Percentiles rank a stretch among this genome's conserved stretches.
Evolutionary conservation across 2,329 filamentous ascomycete genomes (phyloP).

Genomic region (Diplocarpon mali): DNA sequence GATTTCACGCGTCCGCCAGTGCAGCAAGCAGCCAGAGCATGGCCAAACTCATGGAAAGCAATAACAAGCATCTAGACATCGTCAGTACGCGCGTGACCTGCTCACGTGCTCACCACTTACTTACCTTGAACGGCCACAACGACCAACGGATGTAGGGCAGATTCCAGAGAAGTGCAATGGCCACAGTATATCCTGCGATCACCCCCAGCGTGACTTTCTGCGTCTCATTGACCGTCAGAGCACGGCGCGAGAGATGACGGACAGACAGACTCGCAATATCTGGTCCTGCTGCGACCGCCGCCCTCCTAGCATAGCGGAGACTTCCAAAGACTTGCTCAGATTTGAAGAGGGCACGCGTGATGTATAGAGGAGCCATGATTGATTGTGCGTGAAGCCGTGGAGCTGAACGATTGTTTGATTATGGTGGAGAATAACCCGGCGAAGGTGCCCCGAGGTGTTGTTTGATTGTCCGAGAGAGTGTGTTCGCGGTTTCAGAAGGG

Average conservation of each 20-base stretch:
- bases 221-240: conserved; percentile 40
- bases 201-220: conserved; percentile 61
- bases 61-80: conserved; percentile 63
- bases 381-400: not conserved
- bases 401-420: conserved; percentile 1
- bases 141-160: conserved; percentile 64
- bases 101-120: conserved; percentile 2
- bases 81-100: not conserved
- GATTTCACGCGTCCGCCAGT: conserved; percentile 66
- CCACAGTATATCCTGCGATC: conserved; percentile 60
- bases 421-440: not conserved
- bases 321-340: conserved; percentile 1
- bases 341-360: conserved; percentile 1
- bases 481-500: conserved; percentile 1
- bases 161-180: conserved; percentile 70
- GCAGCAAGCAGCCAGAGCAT: conserved; percentile 60
- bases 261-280: conserved; percentile 12
- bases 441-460: not conserved
- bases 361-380: conserved; percentile 9
- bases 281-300: conserved; percentile 10
- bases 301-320: conserved; percentile 3
- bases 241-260: conserved; percentile 12
- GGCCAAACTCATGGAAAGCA: conserved; percentile 71
- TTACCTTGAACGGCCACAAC: conserved; percentile 71
- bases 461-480: no score